phyloP scores from a whole-genome alignment of 2,329 filamentous ascomycete species.

The Colletotrichum filicis region DNA sequence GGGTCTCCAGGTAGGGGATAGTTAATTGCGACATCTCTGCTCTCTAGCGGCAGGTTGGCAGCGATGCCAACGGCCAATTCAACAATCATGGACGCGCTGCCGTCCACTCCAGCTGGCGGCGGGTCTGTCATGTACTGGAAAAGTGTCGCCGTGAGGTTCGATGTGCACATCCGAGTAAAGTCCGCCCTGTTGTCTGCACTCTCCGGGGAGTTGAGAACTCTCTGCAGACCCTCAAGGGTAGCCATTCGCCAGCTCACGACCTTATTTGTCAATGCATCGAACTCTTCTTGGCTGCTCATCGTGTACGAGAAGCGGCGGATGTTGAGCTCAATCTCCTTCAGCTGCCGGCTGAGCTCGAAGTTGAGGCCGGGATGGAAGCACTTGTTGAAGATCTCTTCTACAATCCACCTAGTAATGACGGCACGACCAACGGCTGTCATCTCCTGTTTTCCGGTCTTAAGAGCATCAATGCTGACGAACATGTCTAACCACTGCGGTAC shows the following conservation, averaged over 20 bases:
- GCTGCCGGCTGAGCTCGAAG: slow-evolving; percentile 75
- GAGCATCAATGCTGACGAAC: slow-evolving; percentile 85
- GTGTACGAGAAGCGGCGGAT: slow-evolving; percentile 82
- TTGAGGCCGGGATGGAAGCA: slow-evolving; percentile 94
- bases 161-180: slow-evolving; percentile 77
- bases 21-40: slow-evolving; percentile 86
- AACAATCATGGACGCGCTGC: slow-evolving; percentile 90
- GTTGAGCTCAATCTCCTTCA: slow-evolving; percentile 89
- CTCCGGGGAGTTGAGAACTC: slow-evolving; percentile 72
- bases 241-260: slow-evolving; percentile 93
- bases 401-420: slow-evolving; percentile 88
- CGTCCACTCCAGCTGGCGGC: slow-evolving; percentile 83
- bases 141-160: slow-evolving; percentile 74
- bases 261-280: slow-evolving; percentile 86
- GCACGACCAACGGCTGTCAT: slow-evolving; percentile 97
- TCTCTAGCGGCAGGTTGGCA: slow-evolving; percentile 88
- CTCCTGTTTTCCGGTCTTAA: slow-evolving; percentile 91
- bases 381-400: slow-evolving; percentile 89
- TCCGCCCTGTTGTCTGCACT: slow-evolving; percentile 73
- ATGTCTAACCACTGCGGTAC: slow-evolving; percentile 84
- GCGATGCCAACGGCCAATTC: slow-evolving; percentile 90
- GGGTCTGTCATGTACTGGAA: slow-evolving; percentile 81
- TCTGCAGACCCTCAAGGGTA: slow-evolving; percentile 89
- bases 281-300: slow-evolving; percentile 84
- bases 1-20: slow-evolving; percentile 84